These are phyloP conservation scores for Calonectria henricotiae DNA, from an alignment of 2,329 filamentous ascomycete species.

Conservation along the genomic window DNA sequence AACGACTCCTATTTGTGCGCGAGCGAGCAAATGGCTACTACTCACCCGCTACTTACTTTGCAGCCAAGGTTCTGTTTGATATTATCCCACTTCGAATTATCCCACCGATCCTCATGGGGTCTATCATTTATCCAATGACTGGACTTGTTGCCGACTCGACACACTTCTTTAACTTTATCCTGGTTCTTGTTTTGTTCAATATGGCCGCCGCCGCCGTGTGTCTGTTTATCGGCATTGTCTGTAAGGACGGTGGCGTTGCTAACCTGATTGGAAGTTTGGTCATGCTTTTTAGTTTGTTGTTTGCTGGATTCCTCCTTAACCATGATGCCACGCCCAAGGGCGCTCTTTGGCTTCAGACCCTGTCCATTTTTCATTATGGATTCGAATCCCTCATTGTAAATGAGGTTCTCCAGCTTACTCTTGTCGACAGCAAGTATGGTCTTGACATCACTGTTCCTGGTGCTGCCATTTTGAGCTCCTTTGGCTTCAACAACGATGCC, in stretches of 20 bases:
- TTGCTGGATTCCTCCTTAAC: slow-evolving; percentile 94
- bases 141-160: slow-evolving; percentile 86
- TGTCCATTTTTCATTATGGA: slow-evolving; percentile 98
- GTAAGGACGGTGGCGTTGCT: slow-evolving; percentile 91
- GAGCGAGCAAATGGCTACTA: slow-evolving; percentile 99
- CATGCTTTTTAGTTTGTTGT: slow-evolving; percentile 97
- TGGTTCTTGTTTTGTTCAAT: slow-evolving; percentile 96
- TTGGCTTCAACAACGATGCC: slow-evolving; percentile 91
- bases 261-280: slow-evolving; percentile 95
- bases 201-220: slow-evolving; percentile 94
- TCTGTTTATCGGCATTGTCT: slow-evolving; percentile 95
- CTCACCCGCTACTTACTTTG: slow-evolving; percentile 92
- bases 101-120: slow-evolving; percentile 93
- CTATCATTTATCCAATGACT: slow-evolving; percentile 98
- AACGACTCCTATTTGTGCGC: slow-evolving; percentile 91
- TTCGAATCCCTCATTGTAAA: slow-evolving; percentile 98
- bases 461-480: slow-evolving; percentile 92
- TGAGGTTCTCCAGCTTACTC: slow-evolving; percentile 90
- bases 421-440: slow-evolving; percentile 95
- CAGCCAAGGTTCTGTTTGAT: slow-evolving; percentile 97
- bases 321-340: slow-evolving; percentile 91
- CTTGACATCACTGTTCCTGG: slow-evolving; percentile 97
- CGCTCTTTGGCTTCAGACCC: slow-evolving; percentile 89
- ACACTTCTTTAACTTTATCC: slow-evolving; percentile 92
- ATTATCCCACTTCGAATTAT: slow-evolving; percentile 95